Evolutionary conservation across 2,329 filamentous ascomycete genomes (phyloP).

Genomic region (Trichophyton simii): DNA sequence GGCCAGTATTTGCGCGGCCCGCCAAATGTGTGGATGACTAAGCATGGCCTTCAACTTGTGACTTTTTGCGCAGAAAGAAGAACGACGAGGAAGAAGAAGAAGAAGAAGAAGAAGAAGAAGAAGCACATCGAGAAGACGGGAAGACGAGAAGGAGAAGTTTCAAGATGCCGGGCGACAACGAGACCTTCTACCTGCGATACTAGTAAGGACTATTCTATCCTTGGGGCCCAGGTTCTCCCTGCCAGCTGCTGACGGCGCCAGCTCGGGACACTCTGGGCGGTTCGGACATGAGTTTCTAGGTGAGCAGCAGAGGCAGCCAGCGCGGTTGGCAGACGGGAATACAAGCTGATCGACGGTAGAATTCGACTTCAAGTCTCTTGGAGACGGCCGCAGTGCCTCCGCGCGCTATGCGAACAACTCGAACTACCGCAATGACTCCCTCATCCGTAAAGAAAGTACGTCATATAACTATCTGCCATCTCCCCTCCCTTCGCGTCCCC

Average conservation of each 20-base stretch:
- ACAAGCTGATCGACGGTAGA: slow-evolving; percentile 43
- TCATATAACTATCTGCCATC: neutral
- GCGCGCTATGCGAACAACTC: slow-evolving; percentile 98
- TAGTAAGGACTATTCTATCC: slow-evolving; percentile 52
- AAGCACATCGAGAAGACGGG: neutral
- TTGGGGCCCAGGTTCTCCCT: slow-evolving; percentile 25
- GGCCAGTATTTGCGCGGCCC: slow-evolving; percentile 22
- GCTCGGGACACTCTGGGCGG: slow-evolving; percentile 91
- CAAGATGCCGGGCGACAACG: slow-evolving; percentile 38
- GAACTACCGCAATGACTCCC: slow-evolving; percentile 95
- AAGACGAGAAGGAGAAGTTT: neutral
- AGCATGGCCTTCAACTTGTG: slow-evolving; percentile 19
- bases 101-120: neutral
- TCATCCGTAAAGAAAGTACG: slow-evolving; percentile 99
- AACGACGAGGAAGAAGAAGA: neutral
- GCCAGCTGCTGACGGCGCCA: slow-evolving; percentile 38
- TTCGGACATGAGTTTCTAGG: slow-evolving; percentile 98
- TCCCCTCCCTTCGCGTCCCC: too few species aligned
- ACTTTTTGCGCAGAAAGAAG: neutral
- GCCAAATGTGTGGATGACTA: slow-evolving; percentile 33
- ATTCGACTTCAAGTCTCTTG: slow-evolving; percentile 88
- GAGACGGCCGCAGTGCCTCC: slow-evolving; percentile 83
- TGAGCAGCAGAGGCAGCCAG: slow-evolving; percentile 30
- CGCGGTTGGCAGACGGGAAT: neutral
- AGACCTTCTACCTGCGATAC: slow-evolving; percentile 92